phyloP scores from a whole-genome alignment of 805 yeast genomes.

The Ogataea neopini region DNA sequence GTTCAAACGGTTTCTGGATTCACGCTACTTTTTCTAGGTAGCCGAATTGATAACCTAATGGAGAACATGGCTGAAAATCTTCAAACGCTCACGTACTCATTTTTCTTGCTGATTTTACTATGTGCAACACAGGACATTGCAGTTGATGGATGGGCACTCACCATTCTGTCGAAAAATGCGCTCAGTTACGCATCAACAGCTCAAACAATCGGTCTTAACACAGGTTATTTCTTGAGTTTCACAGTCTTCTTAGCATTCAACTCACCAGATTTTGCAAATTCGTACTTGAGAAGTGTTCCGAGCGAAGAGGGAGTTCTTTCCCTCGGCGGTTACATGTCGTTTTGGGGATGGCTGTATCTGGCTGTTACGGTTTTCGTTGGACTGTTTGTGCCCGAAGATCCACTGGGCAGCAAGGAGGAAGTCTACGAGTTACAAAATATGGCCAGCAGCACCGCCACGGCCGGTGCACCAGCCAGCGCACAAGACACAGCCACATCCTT shows the following conservation, averaged over 20 bases:
- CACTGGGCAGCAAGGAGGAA: conserved; percentile 42
- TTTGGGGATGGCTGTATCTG: conserved; percentile 77
- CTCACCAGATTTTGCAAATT: conserved; percentile 90
- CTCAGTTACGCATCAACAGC: conserved; percentile 95
- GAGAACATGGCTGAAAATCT: conserved; percentile 48
- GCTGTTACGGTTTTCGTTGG: conserved; percentile 63
- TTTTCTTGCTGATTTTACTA: conserved; percentile 75
- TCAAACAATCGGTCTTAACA: conserved; percentile 91
- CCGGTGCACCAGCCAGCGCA: no score
- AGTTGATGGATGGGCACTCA: conserved; percentile 98
- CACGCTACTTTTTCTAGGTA: conserved; percentile 66
- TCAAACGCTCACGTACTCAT: conserved; percentile 60
- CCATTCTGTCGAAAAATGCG: conserved; percentile 74
- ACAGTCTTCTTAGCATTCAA: conserved; percentile 89
- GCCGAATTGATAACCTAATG: conserved; percentile 50
- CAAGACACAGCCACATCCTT: no score
- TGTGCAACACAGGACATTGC: conserved; percentile 99
- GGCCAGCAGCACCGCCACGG: conserved; percentile 15
- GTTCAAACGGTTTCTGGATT: conserved; percentile 80
- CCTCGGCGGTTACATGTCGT: conserved; percentile 70
- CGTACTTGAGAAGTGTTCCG: conserved; percentile 68
- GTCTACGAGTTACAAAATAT: conserved; percentile 24
- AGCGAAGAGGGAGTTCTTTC: conserved; percentile 64
- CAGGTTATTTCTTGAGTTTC: conserved; percentile 89
- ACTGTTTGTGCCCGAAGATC: conserved; percentile 69